Base-by-base conservation (phyloP, 257 asterid species). In the Gardenia jasminoides region DNA sequence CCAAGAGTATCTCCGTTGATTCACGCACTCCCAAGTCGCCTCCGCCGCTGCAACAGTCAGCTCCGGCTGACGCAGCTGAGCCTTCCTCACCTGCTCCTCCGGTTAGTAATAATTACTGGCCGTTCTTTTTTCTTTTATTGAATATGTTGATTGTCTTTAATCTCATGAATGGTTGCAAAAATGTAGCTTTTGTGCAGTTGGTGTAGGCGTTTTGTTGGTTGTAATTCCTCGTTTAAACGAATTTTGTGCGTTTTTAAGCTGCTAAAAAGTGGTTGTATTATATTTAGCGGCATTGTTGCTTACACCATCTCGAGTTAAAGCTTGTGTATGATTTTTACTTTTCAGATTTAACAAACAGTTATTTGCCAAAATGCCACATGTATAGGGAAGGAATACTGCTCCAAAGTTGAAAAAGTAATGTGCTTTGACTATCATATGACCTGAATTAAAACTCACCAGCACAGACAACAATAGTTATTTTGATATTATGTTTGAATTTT, bases 21-120 rank as follows among this genome's bases (percentile, higher is more conserved):
- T 67, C 91, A 10, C 43, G 76, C 50, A 74, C 84, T 50, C 76
- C 82, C n/a, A 78, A 80, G 82, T 78, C 91, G 26, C 84, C 76
- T 67, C 69, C 59, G 8, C 81, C 65, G 80, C 79, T 31, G 28
- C n/a, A 36, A 36, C 41, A 36, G 56, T 83, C 78, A 58, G 47
- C 50, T 30, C 43, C 76, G 50, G 86, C 77, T 73, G 67, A 71
- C 64, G 83, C 83, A 81, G 84, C 85, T 82, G 85, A 88, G 50
- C 77, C 82, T 61, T 83, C 47, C 76, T 70, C 81, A 31, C 56
- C 83, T 47, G 83, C 24, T 44, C 11, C 48, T n/a, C 75, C 81
- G 88, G 92, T 89, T 46, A 44, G 87, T 84, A 72, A 54, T 19
- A 15, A 81, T 82, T 41, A 28, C 61, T 71, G 67, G 77, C 28